Evolutionary conservation across 2,329 filamentous ascomycete species (phyloP).

Genomic region (Thelonectria blattea): DNA sequence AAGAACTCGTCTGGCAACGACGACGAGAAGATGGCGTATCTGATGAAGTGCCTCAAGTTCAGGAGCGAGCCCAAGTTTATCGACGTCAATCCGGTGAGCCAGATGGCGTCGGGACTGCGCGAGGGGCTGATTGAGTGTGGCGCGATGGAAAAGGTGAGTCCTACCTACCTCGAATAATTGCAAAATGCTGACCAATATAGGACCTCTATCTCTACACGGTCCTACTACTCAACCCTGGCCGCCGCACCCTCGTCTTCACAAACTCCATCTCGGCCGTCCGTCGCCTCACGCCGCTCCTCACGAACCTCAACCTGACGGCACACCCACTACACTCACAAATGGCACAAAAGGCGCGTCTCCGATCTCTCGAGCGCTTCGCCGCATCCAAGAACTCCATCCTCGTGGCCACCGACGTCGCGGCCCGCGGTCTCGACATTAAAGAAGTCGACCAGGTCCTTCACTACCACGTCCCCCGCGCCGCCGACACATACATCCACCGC

Average conservation of each 20-base stretch:
- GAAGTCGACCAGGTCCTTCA: constrained; percentile 89
- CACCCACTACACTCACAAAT: constrained; percentile 89
- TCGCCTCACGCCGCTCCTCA: constrained; percentile 81
- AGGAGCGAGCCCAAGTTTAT: constrained; percentile 86
- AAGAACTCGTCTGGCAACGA: constrained; percentile 60
- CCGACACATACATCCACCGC: constrained; percentile 93
- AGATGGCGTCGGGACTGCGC: constrained; percentile 85
- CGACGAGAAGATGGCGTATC: constrained; percentile 87
- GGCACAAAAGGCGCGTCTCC: constrained; percentile 93
- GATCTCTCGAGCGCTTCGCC: constrained; percentile 89
- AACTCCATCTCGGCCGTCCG: constrained; percentile 95
- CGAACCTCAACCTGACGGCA: constrained; percentile 79
- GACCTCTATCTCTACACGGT: constrained; percentile 93
- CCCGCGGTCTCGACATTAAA: constrained; percentile 91
- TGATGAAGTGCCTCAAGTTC: constrained; percentile 90
- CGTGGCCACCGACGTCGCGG: constrained; percentile 91
- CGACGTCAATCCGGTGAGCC: constrained; percentile 85
- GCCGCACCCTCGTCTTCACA: constrained; percentile 87
- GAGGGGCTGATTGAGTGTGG: constrained; percentile 93
- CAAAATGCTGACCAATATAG: constrained; percentile 45
- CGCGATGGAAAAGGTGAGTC: constrained; percentile 83
- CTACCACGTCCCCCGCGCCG: constrained; percentile 91
- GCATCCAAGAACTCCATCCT: constrained; percentile 71
- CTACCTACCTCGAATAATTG: too few relatives aligned
- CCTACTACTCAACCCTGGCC: constrained; percentile 79